phyloP scores from a whole-genome alignment of 805 yeast genomes.

The Starmerella floricola region DNA sequence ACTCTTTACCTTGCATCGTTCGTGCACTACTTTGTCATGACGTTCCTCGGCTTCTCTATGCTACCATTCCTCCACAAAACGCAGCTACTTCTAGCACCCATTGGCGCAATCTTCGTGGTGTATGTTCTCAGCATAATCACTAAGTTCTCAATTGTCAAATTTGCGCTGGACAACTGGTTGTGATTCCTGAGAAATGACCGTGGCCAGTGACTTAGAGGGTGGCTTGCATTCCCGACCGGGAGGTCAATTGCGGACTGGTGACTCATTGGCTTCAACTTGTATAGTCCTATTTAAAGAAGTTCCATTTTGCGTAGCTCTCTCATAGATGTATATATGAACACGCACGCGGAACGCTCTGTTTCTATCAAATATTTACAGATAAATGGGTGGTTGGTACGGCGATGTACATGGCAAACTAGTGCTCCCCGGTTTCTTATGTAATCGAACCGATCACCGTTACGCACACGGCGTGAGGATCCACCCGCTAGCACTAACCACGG shows the following conservation, averaged over 20 bases:
- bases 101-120: slow-evolving; percentile 44
- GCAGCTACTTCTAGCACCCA: slow-evolving; percentile 49
- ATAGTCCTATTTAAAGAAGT: not conserved
- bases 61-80: slow-evolving; percentile 56
- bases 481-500: not conserved
- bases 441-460: not conserved
- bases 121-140: slow-evolving; percentile 47
- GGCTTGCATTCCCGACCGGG: too few relatives aligned
- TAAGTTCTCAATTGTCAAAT: slow-evolving; percentile 62
- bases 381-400: too few relatives aligned
- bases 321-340: not conserved
- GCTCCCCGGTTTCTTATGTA: too few relatives aligned
- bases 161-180: slow-evolving; percentile 42
- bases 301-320: not conserved
- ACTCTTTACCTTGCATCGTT: slow-evolving; percentile 61
- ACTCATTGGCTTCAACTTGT: too few relatives aligned
- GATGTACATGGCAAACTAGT: too few relatives aligned
- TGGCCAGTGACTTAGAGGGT: too few relatives aligned
- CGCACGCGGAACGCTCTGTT: too few relatives aligned
- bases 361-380: too few relatives aligned
- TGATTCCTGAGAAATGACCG: too few relatives aligned
- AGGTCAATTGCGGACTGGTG: too few relatives aligned
- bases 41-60: slow-evolving; percentile 81
- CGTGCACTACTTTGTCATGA: slow-evolving; percentile 62
- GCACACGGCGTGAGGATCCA: too few relatives aligned